These are phyloP conservation scores for Entomortierella beljakovae DNA, from an alignment of 192 early-diverging fungal species.

Conservation along the genomic window DNA sequence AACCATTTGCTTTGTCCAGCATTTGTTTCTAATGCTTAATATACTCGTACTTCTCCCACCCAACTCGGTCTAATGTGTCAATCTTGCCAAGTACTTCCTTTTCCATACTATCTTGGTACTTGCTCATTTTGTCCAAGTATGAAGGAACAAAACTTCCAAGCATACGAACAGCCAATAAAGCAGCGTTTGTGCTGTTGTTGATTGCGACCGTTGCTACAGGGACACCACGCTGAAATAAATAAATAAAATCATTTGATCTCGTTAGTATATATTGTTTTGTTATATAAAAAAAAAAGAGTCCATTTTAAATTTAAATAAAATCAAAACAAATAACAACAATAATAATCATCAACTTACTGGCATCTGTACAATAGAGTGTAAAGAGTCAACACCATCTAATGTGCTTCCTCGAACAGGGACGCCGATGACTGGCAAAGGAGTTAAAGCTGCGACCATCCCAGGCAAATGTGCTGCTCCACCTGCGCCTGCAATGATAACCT, in stretches of 20 bases:
- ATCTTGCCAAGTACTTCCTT: conserved; percentile 90
- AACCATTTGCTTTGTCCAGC: background rate
- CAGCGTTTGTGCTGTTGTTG: conserved; percentile 98
- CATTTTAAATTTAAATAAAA: background rate
- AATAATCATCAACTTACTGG: conserved; percentile 82
- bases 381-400: conserved; percentile 96
- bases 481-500: conserved; percentile 98
- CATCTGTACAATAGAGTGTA: conserved; percentile 99
- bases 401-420: conserved; percentile 94
- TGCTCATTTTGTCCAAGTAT: conserved; percentile 80
- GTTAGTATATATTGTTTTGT: background rate
- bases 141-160: conserved; percentile 83
- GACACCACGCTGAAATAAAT: conserved; percentile 82
- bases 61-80: conserved; percentile 78
- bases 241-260: background rate
- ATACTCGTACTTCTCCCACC: conserved; percentile 84
- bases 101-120: conserved; percentile 87
- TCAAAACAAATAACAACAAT: background rate
- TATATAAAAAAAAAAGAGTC: background rate
- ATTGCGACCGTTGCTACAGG: conserved; percentile 99
- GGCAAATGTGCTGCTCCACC: conserved; percentile 99
- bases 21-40: conserved; percentile 40
- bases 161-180: conserved; percentile 92
- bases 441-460: conserved; percentile 98
- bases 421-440: conserved; percentile 97